Percentiles rank a stretch among this genome's conserved stretches.
These are phyloP conservation scores for Scutellaria galericulata DNA, from an alignment of 257 asterid genomes.

Conservation along the genomic window DNA sequence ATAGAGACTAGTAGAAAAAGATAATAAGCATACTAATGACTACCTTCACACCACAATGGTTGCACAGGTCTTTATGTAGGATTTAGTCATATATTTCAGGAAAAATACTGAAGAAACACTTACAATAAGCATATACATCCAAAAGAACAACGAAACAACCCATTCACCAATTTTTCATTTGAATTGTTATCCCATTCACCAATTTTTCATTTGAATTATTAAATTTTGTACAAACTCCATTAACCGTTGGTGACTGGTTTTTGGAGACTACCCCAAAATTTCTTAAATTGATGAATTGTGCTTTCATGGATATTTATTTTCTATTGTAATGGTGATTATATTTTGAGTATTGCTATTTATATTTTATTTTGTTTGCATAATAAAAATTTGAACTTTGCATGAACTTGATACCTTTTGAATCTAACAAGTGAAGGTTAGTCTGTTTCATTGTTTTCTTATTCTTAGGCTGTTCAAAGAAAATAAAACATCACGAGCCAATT, in stretches of 20 bases:
- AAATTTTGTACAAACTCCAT: background rate
- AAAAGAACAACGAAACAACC: background rate
- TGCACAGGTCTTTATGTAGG: background rate
- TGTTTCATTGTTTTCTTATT: background rate
- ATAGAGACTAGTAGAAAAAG: slow-evolving; percentile 13
- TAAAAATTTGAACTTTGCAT: too few relatives aligned
- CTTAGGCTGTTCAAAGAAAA: background rate
- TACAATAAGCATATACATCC: slow-evolving; percentile 1
- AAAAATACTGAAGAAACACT: background rate
- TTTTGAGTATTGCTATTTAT: background rate
- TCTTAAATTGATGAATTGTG: background rate
- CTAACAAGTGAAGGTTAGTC: background rate
- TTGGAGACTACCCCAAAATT: background rate
- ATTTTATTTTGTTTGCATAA: background rate
- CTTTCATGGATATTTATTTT: background rate
- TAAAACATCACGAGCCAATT: background rate
- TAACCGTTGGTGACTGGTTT: background rate
- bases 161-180: background rate
- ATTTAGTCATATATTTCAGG: background rate
- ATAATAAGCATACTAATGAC: background rate
- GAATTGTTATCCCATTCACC: background rate
- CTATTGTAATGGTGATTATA: background rate
- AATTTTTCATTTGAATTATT: background rate
- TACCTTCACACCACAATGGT: background rate
- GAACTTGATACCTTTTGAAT: too few relatives aligned